A percentile compares a stretch with the other conserved stretches of the same genome.
Evolutionary conservation across 2,329 filamentous ascomycete species (phyloP).

Genomic region (Penicillium sp.): DNA sequence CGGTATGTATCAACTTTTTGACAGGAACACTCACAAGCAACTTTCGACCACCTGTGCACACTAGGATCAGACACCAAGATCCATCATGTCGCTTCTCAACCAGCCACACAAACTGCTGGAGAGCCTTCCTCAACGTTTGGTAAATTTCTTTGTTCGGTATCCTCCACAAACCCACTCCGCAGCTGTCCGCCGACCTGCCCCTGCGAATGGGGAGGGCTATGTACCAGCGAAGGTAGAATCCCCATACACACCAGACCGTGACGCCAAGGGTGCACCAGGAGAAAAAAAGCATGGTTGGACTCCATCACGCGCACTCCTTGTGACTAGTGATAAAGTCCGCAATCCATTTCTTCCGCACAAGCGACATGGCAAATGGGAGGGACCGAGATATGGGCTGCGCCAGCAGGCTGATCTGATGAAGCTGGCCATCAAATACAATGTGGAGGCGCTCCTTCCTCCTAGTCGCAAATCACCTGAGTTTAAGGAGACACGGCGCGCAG

Average conservation of each 20-base stretch:
- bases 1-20: constrained; percentile 12
- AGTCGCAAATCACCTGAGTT: constrained; percentile 72
- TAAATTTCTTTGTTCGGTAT: constrained; percentile 85
- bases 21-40: neutral
- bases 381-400: constrained; percentile 77
- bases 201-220: constrained; percentile 22
- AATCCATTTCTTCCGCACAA: constrained; percentile 83
- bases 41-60: neutral
- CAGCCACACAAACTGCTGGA: constrained; percentile 9
- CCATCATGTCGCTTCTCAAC: constrained; percentile 20
- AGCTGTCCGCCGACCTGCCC: constrained; percentile 34
- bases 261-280: constrained; percentile 42
- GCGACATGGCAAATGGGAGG: constrained; percentile 79
- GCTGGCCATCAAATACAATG: constrained; percentile 72
- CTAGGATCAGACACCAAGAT: constrained; percentile 7
- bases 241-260: constrained; percentile 42
- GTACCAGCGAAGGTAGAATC: constrained; percentile 30
- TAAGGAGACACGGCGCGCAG: constrained; percentile 66
- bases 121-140: constrained; percentile 69
- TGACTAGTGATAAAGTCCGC: constrained; percentile 48
- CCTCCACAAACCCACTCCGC: constrained; percentile 62
- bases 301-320: constrained; percentile 34
- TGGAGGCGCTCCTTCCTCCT: constrained; percentile 75
- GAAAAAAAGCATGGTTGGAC: constrained; percentile 33
- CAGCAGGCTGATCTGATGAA: constrained; percentile 90